phyloP scores from a whole-genome alignment of 768 basidiomycete genomes.

The Pleurotus tuoliensis region DNA sequence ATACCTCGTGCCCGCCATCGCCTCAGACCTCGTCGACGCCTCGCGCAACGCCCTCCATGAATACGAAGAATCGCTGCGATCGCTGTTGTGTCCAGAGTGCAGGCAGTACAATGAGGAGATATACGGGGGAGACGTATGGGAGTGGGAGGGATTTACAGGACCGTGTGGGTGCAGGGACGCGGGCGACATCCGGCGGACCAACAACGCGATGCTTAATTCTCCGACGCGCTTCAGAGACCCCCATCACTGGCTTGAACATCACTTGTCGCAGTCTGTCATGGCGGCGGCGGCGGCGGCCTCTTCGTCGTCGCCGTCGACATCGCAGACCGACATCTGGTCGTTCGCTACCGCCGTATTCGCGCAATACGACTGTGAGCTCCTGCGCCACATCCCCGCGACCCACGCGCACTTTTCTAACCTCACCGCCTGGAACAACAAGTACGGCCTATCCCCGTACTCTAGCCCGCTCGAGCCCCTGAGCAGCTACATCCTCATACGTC shows the following conservation, averaged over 20 bases:
- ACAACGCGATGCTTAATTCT: constrained; percentile 9
- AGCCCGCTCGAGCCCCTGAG: constrained; percentile 3
- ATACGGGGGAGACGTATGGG: constrained; percentile 47
- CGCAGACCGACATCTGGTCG: constrained; percentile 36
- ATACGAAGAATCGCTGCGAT: constrained; percentile 37
- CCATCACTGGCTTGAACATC: constrained; percentile 41
- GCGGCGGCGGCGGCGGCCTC: constrained; percentile 13
- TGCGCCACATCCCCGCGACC: constrained; percentile 11
- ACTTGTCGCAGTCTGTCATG: constrained; percentile 34
- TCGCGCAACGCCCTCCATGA: constrained; percentile 37
- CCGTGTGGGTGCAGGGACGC: constrained; percentile 41
- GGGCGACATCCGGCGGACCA: neutral
- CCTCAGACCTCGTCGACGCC: constrained; percentile 34
- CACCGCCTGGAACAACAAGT: constrained; percentile 11
- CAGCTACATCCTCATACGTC: constrained; percentile 16
- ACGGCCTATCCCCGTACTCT: neutral
- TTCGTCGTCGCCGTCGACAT: constrained; percentile 12
- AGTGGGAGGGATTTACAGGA: constrained; percentile 50
- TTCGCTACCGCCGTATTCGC: constrained; percentile 36
- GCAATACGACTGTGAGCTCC: constrained; percentile 38
- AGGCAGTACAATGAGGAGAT: constrained; percentile 49
- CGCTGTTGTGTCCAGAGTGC: constrained; percentile 46
- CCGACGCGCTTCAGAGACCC: constrained; percentile 34
- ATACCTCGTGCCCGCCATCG: constrained; percentile 40
- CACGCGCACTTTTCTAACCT: constrained; percentile 6